phyloP scores from a whole-genome alignment of 129 eudicot species.

The Chrysanthemum makinoi region DNA sequence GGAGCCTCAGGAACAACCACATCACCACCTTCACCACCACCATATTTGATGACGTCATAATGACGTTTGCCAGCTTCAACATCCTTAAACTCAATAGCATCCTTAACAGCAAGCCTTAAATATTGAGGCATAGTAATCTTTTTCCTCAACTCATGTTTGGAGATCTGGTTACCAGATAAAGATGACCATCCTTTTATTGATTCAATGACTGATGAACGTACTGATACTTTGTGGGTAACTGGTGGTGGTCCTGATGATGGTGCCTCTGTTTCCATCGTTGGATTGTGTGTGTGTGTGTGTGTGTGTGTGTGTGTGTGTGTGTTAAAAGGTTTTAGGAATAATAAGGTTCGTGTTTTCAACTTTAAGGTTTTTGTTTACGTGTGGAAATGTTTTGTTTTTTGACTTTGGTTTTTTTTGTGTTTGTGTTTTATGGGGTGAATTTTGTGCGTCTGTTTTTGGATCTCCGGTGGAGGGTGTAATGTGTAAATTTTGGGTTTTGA shows the following conservation, averaged over 20 bases:
- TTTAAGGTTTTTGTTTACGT: constrained; percentile 7
- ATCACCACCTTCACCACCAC: no score
- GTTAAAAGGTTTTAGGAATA: no score
- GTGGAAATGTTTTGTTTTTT: constrained; percentile 9
- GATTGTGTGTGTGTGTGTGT: no score
- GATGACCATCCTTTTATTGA: constrained; percentile 65
- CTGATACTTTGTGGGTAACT: constrained; percentile 33
- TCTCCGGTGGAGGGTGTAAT: constrained; percentile 31
- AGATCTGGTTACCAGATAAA: constrained; percentile 51
- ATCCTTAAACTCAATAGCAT: constrained; percentile 51
- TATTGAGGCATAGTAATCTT: constrained; percentile 70
- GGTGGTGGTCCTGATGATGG: constrained; percentile 28
- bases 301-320: no score
- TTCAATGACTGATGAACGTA: constrained; percentile 68
- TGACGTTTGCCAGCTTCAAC: constrained; percentile 42
- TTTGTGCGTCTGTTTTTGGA: constrained; percentile 17
- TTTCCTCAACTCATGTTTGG: constrained; percentile 49
- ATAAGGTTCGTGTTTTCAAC: constrained; percentile 23
- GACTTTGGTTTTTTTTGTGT: constrained; percentile 19
- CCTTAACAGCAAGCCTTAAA: constrained; percentile 62
- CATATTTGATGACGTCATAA: constrained; percentile 30
- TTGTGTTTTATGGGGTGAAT: background rate
- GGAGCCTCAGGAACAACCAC: constrained; percentile 54
- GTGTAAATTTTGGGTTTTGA: no score
- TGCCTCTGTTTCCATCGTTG: constrained; percentile 38